Evolutionary conservation across 768 basidiomycete species (phyloP), one percentile per base, ranked within the genome.

Genomic region (Cystoderma amianthinum): DNA sequence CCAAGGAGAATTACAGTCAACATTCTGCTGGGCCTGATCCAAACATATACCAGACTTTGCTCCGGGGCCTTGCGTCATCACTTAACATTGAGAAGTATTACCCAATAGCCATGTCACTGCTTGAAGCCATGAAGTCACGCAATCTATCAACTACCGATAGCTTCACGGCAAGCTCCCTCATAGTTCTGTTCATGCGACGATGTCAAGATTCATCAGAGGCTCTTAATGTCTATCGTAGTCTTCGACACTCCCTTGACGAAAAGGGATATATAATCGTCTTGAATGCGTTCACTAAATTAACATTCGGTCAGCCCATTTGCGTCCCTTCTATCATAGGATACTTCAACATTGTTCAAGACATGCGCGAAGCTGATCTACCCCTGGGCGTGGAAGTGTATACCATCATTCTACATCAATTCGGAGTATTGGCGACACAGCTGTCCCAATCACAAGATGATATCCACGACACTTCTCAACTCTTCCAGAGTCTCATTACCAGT

Each of bases 331-430:
- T 76, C 57, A 46, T 65, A 58, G 68, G 78, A 41, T 89, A 86
- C 58, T 80, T 91, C 57, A 72, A 74, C 41, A 84, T 94, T 38
- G 71, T 91, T 43, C 72, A 70, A 25, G 88, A 92, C 61, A 93
- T 94, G 88, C 80, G 76, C 19, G 58, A 62, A 10, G 72, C 76
- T 2, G 83, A 85, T 16, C 61, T 80, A 39, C 62, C 65, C 7
- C 65, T 84, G 41, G 74, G 77, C 0, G 62, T 68, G 1, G 62
- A 75, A 38, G 72, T 84, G 9, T 89, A 91, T 53, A 81, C 78
- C 17, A 75, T 79, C 39, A 65, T 92, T 44, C 62, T 91, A 15
- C 67, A 68, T 23, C 75, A 72, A 45, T 63, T 87, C 28, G 70
- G 68, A 7, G 49, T 57, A 20, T 52, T 78, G 30, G 77, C 75